Evolutionary conservation across 306 rosid species (phyloP).

Genomic region (Crotalaria pallida): DNA sequence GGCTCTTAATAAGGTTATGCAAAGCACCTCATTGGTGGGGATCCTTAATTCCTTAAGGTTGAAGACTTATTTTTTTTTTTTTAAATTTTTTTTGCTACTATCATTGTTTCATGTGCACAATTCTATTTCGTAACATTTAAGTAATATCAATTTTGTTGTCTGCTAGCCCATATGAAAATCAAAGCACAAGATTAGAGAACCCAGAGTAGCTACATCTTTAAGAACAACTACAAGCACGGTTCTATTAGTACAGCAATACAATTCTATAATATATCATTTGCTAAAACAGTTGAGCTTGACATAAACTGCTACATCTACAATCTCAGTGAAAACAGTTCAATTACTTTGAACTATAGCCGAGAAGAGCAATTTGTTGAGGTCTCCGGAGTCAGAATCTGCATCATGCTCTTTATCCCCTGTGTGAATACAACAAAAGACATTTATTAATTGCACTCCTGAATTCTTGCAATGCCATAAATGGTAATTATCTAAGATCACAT

Average conservation of each 20-base stretch:
- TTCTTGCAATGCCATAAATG: not conserved
- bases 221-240: slow-evolving; percentile 4
- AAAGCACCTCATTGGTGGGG: not conserved
- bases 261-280: not conserved
- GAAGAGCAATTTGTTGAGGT: slow-evolving; percentile 73
- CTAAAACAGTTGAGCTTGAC: not conserved
- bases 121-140: slow-evolving; percentile 8
- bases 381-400: slow-evolving; percentile 36
- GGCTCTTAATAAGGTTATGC: not conserved
- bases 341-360: slow-evolving; percentile 65
- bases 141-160: not conserved
- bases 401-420: slow-evolving; percentile 59
- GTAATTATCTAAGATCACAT: not conserved
- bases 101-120: not conserved
- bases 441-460: not conserved
- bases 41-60: not conserved
- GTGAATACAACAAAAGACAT: not conserved
- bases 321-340: slow-evolving; percentile 15
- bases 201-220: not conserved
- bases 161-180: not conserved
- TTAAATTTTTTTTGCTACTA: not conserved
- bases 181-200: not conserved
- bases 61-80: not conserved
- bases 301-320: not conserved
- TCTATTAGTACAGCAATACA: not conserved